Conservation (phyloP, 345 rosid species). For the Populus ilicifolia region DNA sequence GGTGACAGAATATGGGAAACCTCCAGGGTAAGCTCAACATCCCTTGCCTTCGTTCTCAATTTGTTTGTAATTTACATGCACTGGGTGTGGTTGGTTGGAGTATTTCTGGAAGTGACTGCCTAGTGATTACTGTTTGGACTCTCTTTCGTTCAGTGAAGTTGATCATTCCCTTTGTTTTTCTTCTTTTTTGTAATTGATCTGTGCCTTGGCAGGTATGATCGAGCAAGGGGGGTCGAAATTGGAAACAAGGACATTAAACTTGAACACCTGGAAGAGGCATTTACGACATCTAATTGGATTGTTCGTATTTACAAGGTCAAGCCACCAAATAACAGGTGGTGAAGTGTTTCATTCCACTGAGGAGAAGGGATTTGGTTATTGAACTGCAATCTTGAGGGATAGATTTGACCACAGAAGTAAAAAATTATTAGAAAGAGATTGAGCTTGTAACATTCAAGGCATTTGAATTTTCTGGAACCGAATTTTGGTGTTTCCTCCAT, state of each 20-base stretch:
- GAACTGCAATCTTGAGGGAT: neutral
- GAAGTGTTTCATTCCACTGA: constrained; percentile 13
- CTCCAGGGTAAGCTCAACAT: constrained; percentile 72
- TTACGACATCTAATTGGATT: constrained; percentile 95
- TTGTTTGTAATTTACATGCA: neutral
- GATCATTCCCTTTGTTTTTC: neutral
- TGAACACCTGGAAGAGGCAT: constrained; percentile 92
- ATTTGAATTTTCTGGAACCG: constrained; percentile 14
- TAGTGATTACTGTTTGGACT: neutral
- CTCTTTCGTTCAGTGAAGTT: neutral
- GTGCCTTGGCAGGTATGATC: constrained; percentile 62
- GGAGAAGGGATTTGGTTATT: neutral
- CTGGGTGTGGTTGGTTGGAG: neutral
- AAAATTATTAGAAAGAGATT: neutral
- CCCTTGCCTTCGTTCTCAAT: neutral
- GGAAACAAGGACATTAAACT: constrained; percentile 94
- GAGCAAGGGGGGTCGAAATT: constrained; percentile 96
- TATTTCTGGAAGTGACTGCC: neutral
- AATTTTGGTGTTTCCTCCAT: constrained; percentile 14
- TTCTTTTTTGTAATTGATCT: constrained; percentile 6
- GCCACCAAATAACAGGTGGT: constrained; percentile 93
- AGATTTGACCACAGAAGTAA: constrained; percentile 2
- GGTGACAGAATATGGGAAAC: constrained; percentile 85
- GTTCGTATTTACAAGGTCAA: constrained; percentile 95
- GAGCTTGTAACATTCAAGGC: constrained; percentile 22